Conservation (phyloP, 495 filamentous ascomycete species). For the Penicillium arizonense region DNA sequence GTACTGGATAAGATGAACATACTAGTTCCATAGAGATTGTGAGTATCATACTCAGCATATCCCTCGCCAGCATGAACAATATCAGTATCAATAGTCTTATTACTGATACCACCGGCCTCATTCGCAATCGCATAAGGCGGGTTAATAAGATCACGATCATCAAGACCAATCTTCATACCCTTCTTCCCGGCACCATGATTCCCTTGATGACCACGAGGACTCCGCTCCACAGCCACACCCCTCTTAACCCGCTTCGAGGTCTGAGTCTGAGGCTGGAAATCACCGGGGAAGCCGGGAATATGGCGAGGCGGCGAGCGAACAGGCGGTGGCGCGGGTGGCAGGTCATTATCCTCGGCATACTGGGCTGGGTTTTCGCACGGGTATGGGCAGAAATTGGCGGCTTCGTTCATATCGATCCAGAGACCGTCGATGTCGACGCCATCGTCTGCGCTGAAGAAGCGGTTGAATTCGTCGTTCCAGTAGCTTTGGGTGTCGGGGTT, state of each 20-base stretch:
- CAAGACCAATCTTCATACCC: constrained; percentile 49
- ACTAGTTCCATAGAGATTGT: constrained; percentile 82
- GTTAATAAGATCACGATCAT: constrained; percentile 63
- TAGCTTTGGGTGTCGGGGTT: constrained; percentile 60
- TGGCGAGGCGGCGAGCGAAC: constrained; percentile 58
- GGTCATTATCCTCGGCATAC: constrained; percentile 50
- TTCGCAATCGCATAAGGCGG: constrained; percentile 78
- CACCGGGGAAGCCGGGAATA: constrained; percentile 68
- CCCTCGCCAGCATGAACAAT: constrained; percentile 68
- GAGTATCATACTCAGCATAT: constrained; percentile 71
- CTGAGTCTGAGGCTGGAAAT: constrained; percentile 59
- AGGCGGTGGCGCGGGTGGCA: constrained; percentile 65
- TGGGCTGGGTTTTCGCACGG: constrained; percentile 65
- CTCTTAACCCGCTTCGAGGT: constrained; percentile 5
- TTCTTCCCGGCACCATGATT: constrained; percentile 4
- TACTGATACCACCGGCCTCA: constrained; percentile 64
- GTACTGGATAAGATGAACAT: constrained; percentile 16
- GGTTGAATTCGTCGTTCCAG: constrained; percentile 71
- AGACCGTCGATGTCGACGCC: constrained; percentile 83
- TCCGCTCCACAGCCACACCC: not conserved
- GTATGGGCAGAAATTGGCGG: constrained; percentile 68
- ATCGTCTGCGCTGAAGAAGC: constrained; percentile 62
- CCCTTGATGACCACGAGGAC: not conserved
- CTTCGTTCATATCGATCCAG: constrained; percentile 90
- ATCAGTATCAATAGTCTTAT: constrained; percentile 73